Base-by-base conservation (phyloP, 441 rosid species). In the Syzygium syzygioides region DNA sequence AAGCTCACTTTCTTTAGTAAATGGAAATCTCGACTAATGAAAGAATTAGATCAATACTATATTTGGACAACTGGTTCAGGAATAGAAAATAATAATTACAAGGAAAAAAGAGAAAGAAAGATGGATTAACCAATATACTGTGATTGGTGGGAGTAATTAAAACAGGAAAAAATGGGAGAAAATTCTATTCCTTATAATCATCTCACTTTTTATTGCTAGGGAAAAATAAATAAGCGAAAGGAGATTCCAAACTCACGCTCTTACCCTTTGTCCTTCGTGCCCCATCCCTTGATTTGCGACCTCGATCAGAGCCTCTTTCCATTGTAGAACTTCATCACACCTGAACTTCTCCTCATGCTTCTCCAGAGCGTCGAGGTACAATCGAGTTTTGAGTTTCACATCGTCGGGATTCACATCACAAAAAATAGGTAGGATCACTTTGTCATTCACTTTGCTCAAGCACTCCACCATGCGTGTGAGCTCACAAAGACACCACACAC, bases 381-480 rank as follows among this genome's bases (percentile, higher is more conserved):
- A 41, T 45, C 1, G 0, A 26, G 15, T 23, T 3, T 5, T 45
- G 54, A 80, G 85, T 55, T 80, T 80, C n/a, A 80, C n/a, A 3
- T 55, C 26, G 0, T 55, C 25, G 0, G 26, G 2, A 55, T 3
- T 0, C 17, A 55, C 56, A 0, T 55, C 23, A 55, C 17, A 55
- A 0, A 55, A 5, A 55, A 55, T 55, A 23, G 56, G 23, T 55
- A 55, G 9, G 3, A 34, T 34, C 37, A 34, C 37, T 34, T 34
- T 34, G 37, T 34, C 37, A 34, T 34, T 34, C 37, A 1, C 37
- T 34, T 34, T 34, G 37, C 37, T 34, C 37, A 4, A 34, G 37
- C 37, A 34, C 37, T 34, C 37, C 37, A 34, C 37, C 37, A 34
- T 34, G 37, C 3, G 37, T 4, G 37, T 34, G 37, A 34, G 37